phyloP scores from a whole-genome alignment of 441 rosid genomes.

The Gossypium lobatum region DNA sequence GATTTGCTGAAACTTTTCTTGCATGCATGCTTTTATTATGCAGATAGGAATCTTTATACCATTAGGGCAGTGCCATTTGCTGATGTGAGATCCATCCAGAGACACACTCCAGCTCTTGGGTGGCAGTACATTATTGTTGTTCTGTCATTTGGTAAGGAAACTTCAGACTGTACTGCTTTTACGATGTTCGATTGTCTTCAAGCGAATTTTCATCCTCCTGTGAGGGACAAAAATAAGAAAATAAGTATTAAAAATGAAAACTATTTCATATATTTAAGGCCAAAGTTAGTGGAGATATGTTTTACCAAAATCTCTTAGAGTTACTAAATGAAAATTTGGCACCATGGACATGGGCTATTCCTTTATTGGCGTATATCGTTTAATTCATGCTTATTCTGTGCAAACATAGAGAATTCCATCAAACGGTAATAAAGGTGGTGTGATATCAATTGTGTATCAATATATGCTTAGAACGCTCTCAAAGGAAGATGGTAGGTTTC shows the following conservation, averaged over 20 bases:
- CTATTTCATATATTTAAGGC: neutral
- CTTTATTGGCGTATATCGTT: neutral
- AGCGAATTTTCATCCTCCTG: neutral
- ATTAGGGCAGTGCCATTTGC: constrained; percentile 72
- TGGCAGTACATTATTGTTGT: constrained; percentile 95
- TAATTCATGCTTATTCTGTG: neutral
- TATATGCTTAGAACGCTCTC: neutral
- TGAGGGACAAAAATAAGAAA: neutral
- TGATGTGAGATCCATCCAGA: constrained; percentile 72
- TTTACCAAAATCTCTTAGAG: neutral
- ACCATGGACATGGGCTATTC: neutral
- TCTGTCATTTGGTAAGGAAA: constrained; percentile 69
- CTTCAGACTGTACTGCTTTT: neutral
- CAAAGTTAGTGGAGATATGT: neutral
- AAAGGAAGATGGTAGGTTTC: neutral
- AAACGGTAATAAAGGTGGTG: neutral
- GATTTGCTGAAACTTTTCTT: constrained; percentile 8
- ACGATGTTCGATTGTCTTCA: neutral
- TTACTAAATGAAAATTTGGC: neutral
- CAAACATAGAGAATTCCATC: neutral
- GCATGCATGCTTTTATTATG: constrained; percentile 21
- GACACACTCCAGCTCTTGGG: constrained; percentile 86
- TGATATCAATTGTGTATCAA: neutral
- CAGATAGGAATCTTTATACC: constrained; percentile 87
- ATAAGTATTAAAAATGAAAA: neutral